Base-by-base conservation (phyloP, 208 protist species). In the Herpetomonas tarakana region DNA sequence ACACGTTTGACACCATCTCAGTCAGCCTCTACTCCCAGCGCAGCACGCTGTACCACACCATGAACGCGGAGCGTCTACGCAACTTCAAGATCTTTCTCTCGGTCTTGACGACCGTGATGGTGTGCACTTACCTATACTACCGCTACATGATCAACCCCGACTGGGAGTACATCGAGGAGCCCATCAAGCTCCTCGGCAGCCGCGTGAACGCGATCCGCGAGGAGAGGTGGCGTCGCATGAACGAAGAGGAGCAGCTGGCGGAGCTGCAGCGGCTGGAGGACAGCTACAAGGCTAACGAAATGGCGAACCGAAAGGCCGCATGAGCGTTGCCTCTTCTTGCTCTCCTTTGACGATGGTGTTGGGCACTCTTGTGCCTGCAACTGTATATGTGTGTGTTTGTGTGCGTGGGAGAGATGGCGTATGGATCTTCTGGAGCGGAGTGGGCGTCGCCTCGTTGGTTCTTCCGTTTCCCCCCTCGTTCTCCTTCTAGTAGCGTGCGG, bases 1-100 rank as follows among this genome's bases (percentile, higher is more conserved):
- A 86, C 58, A 95, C 89, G 21, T 95, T 95, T 65, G 89, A 95
- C 62, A 93, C 89, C 26, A 71, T 95, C 46, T 91, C 83, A 11
- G 80, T 91, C 7, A 83, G 83, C 12, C 71, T 95, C 22, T 89
- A 95, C 58, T 84, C 81, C 25, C 89, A 95, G 75, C 83, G 89
- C 14, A 93, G 74, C 60, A 92, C 85, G 14, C 74, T 92, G 19
- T 95, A 93, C 58, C 89, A 95, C 73, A 93, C 89, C n/a, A 83
- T 91, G 68, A 74, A 71, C 47, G 74, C 79, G 28, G 83, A 95
- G 63, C 68, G 89, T 35, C 65, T 95, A 38, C 89, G 89, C 39
- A 92, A 95, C 52, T 47, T 92, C 53, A 95, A 95, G 74, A 52
- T 92, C 0, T 76, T 92, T 57, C 54, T 88, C 22, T 91, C 78